phyloP scores from a whole-genome alignment of 2,329 filamentous ascomycete genomes.

The Biscogniauxia marginata region DNA sequence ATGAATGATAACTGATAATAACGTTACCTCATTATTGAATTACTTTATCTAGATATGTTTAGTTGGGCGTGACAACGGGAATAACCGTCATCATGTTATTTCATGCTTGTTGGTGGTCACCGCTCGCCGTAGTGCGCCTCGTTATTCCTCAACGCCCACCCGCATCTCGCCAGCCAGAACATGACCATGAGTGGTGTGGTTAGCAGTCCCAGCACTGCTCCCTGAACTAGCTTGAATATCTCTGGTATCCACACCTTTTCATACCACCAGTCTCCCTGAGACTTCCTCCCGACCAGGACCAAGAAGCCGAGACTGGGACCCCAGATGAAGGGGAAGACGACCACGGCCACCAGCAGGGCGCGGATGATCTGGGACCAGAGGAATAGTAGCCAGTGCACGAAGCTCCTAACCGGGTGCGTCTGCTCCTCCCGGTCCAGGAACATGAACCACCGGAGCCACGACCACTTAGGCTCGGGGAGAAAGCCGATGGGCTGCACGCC shows the following conservation, averaged over 20 bases:
- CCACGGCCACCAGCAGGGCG: constrained; percentile 36
- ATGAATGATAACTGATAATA: background rate
- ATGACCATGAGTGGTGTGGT: constrained; percentile 47
- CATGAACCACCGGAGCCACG: constrained; percentile 43
- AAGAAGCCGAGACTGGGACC: constrained; percentile 43
- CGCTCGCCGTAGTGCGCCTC: constrained; percentile 24
- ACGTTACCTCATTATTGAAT: constrained; percentile 1
- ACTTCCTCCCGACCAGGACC: constrained; percentile 35
- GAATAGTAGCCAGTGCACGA: constrained; percentile 34
- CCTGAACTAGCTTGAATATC: constrained; percentile 50
- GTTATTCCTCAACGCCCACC: constrained; percentile 39
- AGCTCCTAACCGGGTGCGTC: constrained; percentile 27
- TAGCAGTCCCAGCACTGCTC: constrained; percentile 44
- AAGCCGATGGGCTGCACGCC: constrained; percentile 48
- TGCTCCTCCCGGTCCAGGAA: constrained; percentile 37
- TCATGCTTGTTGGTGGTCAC: constrained; percentile 1
- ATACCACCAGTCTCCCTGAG: constrained; percentile 45
- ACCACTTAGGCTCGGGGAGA: constrained; percentile 34
- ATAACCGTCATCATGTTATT: background rate
- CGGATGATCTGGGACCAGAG: constrained; percentile 37
- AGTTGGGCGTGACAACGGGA: background rate
- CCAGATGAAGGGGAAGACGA: constrained; percentile 44
- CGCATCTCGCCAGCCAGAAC: constrained; percentile 51
- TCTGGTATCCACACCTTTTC: constrained; percentile 44
- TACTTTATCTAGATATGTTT: constrained; percentile 15